Evolutionary conservation across 305 asterid genomes (phyloP).

Genomic region (Plantago rigida): DNA sequence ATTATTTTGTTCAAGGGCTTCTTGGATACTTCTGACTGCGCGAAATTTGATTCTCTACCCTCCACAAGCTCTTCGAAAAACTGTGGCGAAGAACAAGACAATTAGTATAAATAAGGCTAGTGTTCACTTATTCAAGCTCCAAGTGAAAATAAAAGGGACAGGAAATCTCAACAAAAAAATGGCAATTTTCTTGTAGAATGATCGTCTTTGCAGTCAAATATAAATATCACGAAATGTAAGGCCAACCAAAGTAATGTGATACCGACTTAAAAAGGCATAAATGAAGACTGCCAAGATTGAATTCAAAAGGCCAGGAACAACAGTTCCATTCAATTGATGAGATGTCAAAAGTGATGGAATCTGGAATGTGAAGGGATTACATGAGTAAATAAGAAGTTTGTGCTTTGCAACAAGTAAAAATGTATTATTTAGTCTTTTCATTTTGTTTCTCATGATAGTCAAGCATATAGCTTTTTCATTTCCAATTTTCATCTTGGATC

Average conservation of each 20-base stretch:
- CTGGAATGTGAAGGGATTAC: background rate
- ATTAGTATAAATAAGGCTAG: background rate
- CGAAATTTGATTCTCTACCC: constrained; percentile 37
- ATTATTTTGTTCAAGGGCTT: constrained; percentile 59
- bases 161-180: background rate
- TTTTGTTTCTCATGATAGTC: too few relatives aligned
- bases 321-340: too few relatives aligned
- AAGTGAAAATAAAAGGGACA: constrained; percentile 1
- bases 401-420: constrained; percentile 1
- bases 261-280: too few relatives aligned
- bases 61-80: constrained; percentile 72
- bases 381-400: background rate
- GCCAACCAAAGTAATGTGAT: background rate
- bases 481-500: too few relatives aligned
- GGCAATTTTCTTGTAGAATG: background rate
- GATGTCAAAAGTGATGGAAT: background rate
- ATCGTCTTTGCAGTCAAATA: background rate
- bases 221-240: background rate
- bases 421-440: background rate
- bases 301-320: too few relatives aligned
- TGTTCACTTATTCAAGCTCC: constrained; percentile 13
- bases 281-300: background rate
- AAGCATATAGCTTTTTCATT: too few relatives aligned
- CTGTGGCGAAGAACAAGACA: constrained; percentile 32
- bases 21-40: constrained; percentile 33